Evolutionary conservation across 179 eudicot genomes (phyloP), one percentile per base, ranked within the genome.

Genomic region (Beta lomatogona): DNA sequence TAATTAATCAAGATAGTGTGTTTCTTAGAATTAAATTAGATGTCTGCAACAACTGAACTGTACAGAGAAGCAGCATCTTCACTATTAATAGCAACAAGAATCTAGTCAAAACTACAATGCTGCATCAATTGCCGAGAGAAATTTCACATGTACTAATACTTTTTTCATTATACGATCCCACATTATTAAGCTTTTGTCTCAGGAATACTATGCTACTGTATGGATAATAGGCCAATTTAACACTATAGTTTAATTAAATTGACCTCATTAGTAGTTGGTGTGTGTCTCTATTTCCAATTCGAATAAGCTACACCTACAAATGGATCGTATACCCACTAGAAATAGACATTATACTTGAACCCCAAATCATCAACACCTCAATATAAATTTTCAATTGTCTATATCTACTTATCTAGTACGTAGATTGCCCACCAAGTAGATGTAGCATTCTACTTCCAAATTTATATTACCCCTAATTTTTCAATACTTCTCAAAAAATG

Each of bases 31-130:
- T 52, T 52, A 28, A 74, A 48, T 74, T 21, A 4, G 54, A 64
- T 21, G 73, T 10, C 83, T 74, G 83, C 73, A 66, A 79, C 75
- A 58, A 50, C 77, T 80, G 64, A 65, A 63, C 48, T 52, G 59
- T 36, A 4, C 57, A n/a, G 61, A 10, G 48, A 2, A 14, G n/a
- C 48, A 74, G 54, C 79, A 66, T 75, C 66, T 46, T 60, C 53
- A 11, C 79, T 76, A 76, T 41, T 71, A 75, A 81, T 81, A 68
- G 36, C 76, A 68, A 76, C 79, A 75, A 81, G 81, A 77, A 81
- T 81, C 84, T 78, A 58, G 76, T 77, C 81, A 81, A 77, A 45
- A 16, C 36, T 15, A 68, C 78, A 44, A 41, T 83, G 81, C 78
- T 68, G 8, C 57, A 46, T 54, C 81, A 75, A 55, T 81, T 75